Evolutionary conservation across 805 yeast genomes (phyloP).

Genomic region (Yarrowia osloensis): DNA sequence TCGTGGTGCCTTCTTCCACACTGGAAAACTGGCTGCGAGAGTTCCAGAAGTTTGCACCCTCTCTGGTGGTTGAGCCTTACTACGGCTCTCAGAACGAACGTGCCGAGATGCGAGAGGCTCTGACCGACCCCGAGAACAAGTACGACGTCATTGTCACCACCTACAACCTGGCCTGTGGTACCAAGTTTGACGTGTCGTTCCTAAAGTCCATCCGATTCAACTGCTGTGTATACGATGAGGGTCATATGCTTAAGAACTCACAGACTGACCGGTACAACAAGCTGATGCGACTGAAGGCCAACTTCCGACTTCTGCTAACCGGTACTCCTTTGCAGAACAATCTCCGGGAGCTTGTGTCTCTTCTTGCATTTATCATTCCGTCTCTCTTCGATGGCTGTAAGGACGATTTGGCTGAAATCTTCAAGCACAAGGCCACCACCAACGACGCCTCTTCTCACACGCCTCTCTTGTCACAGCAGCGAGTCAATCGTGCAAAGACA

Average conservation of each 20-base stretch:
- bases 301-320: conserved; percentile 83
- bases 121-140: conserved; percentile 53
- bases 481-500: conserved; percentile 88
- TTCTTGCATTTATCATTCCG: conserved; percentile 90
- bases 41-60: conserved; percentile 84
- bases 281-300: conserved; percentile 78
- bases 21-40: conserved; percentile 97
- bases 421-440: conserved; percentile 84
- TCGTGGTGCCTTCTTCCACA: conserved; percentile 95
- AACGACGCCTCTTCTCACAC: conserved; percentile 47
- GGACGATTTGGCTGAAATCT: conserved; percentile 77
- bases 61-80: conserved; percentile 80
- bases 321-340: conserved; percentile 98
- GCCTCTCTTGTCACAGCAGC: conserved; percentile 85
- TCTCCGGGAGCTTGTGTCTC: conserved; percentile 82
- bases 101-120: conserved; percentile 73
- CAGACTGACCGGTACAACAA: conserved; percentile 82
- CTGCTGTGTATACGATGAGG: conserved; percentile 93
- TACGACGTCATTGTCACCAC: conserved; percentile 94
- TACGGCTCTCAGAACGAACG: conserved; percentile 88
- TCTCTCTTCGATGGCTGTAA: conserved; percentile 73
- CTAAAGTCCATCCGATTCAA: conserved; percentile 74
- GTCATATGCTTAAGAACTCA: conserved; percentile 93
- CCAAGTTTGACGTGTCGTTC: conserved; percentile 77
- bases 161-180: conserved; percentile 86